Percentiles rank a stretch among this genome's conserved stretches.
Conservation (phyloP, 108 stramenopile species). For the Conticribra weissflogii region DNA sequence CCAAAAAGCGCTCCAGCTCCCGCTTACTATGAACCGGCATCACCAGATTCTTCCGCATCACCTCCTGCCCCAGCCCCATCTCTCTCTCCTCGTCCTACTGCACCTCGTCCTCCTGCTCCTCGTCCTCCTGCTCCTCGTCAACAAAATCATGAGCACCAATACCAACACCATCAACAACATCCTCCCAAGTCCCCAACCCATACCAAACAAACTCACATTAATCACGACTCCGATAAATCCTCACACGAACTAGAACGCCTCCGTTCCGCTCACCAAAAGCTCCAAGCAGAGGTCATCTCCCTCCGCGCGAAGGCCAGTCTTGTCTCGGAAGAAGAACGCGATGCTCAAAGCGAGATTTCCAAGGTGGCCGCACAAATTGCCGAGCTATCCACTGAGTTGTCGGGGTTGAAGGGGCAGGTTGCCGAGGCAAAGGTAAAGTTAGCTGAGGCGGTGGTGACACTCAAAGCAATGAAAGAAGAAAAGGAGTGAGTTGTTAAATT, state of each 20-base stretch:
- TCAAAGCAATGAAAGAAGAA: constrained; percentile 76
- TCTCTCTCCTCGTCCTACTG: background rate
- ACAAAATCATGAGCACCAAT: background rate
- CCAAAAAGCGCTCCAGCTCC: background rate
- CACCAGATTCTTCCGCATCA: constrained; percentile 21
- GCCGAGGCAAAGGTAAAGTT: constrained; percentile 65
- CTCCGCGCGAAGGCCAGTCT: constrained; percentile 78
- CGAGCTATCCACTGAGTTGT: constrained; percentile 58
- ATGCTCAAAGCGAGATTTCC: constrained; percentile 67
- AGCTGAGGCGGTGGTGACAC: constrained; percentile 67
- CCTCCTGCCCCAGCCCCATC: background rate
- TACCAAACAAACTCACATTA: no score
- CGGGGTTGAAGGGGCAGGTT: constrained; percentile 63
- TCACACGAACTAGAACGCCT: constrained; percentile 72
- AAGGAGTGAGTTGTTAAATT: constrained; percentile 61
- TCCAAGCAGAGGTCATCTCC: constrained; percentile 82
- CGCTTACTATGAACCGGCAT: constrained; percentile 3
- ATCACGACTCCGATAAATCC: background rate
- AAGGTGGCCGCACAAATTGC: constrained; percentile 67
- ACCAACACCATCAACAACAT: constrained; percentile 2
- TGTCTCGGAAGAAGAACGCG: constrained; percentile 78
- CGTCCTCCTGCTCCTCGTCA: background rate
- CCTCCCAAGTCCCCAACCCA: constrained; percentile 7
- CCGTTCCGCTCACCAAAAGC: constrained; percentile 66
- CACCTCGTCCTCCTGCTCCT: background rate